Evolutionary conservation across 140 eudicot genomes (phyloP), one percentile per base, ranked within the genome.

Genomic region (Bidens hawaiensis): DNA sequence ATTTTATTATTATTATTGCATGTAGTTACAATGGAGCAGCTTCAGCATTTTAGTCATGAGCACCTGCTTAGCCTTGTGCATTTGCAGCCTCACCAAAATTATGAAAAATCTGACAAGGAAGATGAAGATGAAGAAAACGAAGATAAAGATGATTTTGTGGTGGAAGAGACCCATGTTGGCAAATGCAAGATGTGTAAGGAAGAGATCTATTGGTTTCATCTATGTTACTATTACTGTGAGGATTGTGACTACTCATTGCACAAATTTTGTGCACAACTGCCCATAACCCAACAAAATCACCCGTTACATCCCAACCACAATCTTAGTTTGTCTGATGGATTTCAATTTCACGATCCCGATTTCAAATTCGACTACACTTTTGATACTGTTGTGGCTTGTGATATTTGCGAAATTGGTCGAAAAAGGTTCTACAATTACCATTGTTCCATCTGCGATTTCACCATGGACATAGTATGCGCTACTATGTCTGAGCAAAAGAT

Each of bases 21-120:
- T 24, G 16, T 60, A 38, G 51, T 27, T 41, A 2, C 17, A 42
- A 61, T 41, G 67, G 67, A 42, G 67, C 25, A 62, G 11, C 41
- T 24, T 27, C 1, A 15, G 13, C 66, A 60, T 51, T 60, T 60
- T 23, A 38, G 22, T 23, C 52, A 60, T 22, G 5, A 5, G 24
- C 66, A 60, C 23, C 13, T 40, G 22, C 67, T 62, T 16, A 42
- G 22, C 24, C 67, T 62, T 62, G 54, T 62, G 9, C 26, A 41
- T 24, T 1, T 62, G 41, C 41, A 64, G 7, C 46, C 4, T 1
- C 34, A 31, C 22, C 41, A 31, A 1, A 30, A 48, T 7, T 13
- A 45, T 1, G 33, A 27, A 48, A 18, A 14, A 22, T 17, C 48
- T 5, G 48, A 48, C n/a, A n/a, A n/a, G n/a, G n/a, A n/a, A n/a